Evolutionary conservation across 1,284 basidiomycete species (phyloP).

Genomic region (Cryptococcus sp.): DNA sequence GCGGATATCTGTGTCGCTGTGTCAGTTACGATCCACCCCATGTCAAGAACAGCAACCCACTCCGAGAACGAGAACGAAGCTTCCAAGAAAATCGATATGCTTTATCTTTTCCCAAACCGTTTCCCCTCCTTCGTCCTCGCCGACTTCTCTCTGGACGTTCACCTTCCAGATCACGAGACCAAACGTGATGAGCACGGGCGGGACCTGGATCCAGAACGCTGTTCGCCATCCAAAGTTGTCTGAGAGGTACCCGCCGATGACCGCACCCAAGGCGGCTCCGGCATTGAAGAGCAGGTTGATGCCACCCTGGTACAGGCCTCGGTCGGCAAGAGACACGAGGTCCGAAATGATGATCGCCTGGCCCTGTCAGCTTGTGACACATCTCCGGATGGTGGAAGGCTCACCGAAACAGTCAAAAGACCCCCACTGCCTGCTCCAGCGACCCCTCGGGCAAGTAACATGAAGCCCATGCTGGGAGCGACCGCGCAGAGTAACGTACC

Average conservation of each 20-base stretch:
- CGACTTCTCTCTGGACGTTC: conserved; percentile 18
- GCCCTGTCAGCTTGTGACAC: background rate
- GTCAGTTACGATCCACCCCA: background rate
- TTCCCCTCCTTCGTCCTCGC: conserved; percentile 13
- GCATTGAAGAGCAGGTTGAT: conserved; percentile 29
- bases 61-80: conserved; percentile 22
- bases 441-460: conserved; percentile 23
- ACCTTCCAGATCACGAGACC: conserved; percentile 28
- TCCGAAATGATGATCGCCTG: conserved; percentile 33
- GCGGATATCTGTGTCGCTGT: conserved; percentile 20
- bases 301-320: conserved; percentile 37
- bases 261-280: conserved; percentile 25
- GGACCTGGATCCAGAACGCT: conserved; percentile 31
- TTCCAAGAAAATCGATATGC: conserved; percentile 34
- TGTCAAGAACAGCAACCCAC: conserved; percentile 17
- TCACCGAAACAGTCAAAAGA: conserved; percentile 28
- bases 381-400: conserved; percentile 1
- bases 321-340: conserved; percentile 32
- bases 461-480: conserved; percentile 24
- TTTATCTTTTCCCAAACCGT: conserved; percentile 27
- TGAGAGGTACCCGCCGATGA: conserved; percentile 28
- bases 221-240: conserved; percentile 32
- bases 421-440: conserved; percentile 35
- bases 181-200: conserved; percentile 22
- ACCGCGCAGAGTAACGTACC: conserved; percentile 30